phyloP scores from a whole-genome alignment of 257 asterid species.

The Prunella vulgaris region DNA sequence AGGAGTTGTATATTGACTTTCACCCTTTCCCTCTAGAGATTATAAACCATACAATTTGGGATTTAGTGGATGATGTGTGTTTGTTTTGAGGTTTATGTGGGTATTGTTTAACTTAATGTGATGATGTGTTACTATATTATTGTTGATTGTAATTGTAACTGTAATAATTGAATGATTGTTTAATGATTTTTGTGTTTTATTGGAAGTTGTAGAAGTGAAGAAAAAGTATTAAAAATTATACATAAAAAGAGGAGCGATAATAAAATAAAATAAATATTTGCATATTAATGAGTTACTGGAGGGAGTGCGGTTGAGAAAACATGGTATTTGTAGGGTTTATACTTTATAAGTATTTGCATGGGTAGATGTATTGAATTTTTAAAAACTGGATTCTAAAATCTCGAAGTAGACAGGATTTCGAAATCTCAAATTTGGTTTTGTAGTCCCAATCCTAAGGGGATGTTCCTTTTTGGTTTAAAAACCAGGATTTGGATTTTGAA shows the following conservation, averaged over 20 bases:
- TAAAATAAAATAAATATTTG: too few species aligned
- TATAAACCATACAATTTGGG: neutral
- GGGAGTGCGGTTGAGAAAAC: neutral
- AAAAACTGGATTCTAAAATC: neutral
- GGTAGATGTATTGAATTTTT: neutral
- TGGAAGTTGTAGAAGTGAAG: neutral
- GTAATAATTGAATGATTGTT: neutral
- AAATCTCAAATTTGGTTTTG: neutral
- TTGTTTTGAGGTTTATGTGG: neutral
- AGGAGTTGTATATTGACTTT: neutral
- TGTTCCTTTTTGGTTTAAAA: too few species aligned
- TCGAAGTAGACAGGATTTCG: neutral
- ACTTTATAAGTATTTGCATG: too few species aligned
- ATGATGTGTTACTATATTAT: neutral
- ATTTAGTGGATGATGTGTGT: neutral
- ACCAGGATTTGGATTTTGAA: too few species aligned
- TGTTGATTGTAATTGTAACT: neutral
- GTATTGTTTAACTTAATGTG: neutral
- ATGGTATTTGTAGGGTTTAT: neutral
- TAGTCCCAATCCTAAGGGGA: too few species aligned
- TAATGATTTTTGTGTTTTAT: neutral
- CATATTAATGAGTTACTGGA: neutral
- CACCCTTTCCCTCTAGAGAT: neutral
- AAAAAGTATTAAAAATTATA: neutral
- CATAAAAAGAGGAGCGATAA: neutral